A percentile compares a stretch with the other conserved stretches of the same genome.
phyloP scores from a whole-genome alignment of 306 rosid species.

The Cicer bijugum region DNA sequence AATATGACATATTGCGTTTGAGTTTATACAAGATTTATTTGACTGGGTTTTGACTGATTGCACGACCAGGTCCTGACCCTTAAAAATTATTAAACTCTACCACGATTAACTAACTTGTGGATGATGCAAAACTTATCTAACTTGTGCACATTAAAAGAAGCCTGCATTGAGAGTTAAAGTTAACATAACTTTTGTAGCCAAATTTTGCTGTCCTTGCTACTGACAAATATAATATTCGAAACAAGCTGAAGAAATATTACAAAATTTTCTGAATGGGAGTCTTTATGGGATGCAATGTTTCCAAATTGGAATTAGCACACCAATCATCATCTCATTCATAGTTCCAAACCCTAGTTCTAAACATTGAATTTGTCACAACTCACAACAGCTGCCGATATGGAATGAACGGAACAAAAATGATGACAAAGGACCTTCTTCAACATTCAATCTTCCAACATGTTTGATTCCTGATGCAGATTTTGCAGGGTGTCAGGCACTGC shows the following conservation, averaged over 20 bases:
- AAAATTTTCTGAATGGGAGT: conserved; percentile 31
- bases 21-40: no score
- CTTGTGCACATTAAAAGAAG: no score
- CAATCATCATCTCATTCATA: conserved; percentile 31
- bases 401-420: conserved; percentile 17
- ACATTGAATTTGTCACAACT: conserved; percentile 6
- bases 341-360: conserved; percentile 1
- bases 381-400: conserved; percentile 13
- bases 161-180: background rate
- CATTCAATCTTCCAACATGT: conserved; percentile 48
- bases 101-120: no score
- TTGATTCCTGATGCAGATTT: conserved; percentile 49
- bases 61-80: no score
- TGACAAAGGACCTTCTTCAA: conserved; percentile 34
- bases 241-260: conserved; percentile 17
- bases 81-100: no score
- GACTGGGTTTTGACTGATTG: no score
- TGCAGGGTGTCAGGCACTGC: conserved; percentile 58
- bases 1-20: no score
- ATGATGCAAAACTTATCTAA: no score
- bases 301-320: conserved; percentile 19
- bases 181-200: background rate
- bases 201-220: background rate
- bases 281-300: conserved; percentile 25
- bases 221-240: background rate